phyloP scores from a whole-genome alignment of 129 eudicot genomes.

The Heracleum sosnowskyi region DNA sequence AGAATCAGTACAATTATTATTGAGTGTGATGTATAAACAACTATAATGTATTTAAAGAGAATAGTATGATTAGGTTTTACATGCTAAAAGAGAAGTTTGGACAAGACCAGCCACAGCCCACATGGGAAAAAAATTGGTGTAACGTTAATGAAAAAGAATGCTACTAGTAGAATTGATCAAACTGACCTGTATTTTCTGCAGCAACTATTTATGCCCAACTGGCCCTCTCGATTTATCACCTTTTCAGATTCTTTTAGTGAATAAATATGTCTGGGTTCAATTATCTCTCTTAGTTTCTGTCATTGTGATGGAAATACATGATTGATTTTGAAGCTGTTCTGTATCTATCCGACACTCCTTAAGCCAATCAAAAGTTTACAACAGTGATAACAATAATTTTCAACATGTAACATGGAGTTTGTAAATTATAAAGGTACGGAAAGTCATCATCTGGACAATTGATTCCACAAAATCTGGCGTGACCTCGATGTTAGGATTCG shows the following conservation, averaged over 20 bases:
- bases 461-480: background rate
- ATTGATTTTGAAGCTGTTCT: background rate
- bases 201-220: background rate
- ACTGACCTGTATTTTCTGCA: background rate
- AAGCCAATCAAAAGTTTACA: background rate
- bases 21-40: background rate
- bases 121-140: background rate
- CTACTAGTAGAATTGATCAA: background rate
- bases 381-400: background rate
- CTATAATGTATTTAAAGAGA: background rate
- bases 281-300: constrained; percentile 1
- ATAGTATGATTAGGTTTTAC: background rate
- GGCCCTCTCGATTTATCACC: background rate
- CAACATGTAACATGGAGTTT: background rate
- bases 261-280: background rate
- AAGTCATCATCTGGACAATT: background rate
- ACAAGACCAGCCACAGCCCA: background rate
- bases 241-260: background rate
- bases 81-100: constrained; percentile 2
- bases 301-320: constrained; percentile 3
- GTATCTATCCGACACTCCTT: background rate
- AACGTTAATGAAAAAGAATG: background rate
- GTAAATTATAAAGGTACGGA: background rate
- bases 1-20: background rate
- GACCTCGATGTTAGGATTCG: no score